Base-by-base conservation (phyloP, 2,329 filamentous ascomycete genomes). In the Aspergillus proliferans region DNA sequence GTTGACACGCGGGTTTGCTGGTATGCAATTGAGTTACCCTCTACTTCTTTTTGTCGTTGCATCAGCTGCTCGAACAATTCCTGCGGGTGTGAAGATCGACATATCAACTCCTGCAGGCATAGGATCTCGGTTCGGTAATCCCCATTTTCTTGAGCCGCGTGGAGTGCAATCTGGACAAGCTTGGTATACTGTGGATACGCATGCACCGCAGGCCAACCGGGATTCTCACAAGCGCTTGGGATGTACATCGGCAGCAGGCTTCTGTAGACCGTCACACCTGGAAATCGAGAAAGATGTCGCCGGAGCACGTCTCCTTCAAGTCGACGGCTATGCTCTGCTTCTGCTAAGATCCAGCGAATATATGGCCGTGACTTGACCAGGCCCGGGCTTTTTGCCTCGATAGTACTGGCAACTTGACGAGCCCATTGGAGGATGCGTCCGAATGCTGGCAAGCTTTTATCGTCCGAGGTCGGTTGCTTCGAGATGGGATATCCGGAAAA, bases 31-130 rank as follows among this genome's bases (percentile, higher is more conserved):
- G n/a, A 14, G 14, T 15, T 36, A 12, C 33, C 33, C 33, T 36
- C 33, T 1, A 15, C 14, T 10, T 6, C 12, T 30, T 22, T 24
- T 3, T 15, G 34, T 10, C 45, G 43, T 3, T 34, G 18, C 19
- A 42, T 28, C 43, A 49, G 28, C n/a, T 49, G 24, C 3, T 41
- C 6, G 19, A 49, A 46, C 14, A 42, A 46, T n/a, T 8, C 24
- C 18, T n/a, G 19, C 5, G 43, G 47, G 42, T 42, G 34, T 42
- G 40, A 21, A 18, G 42, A 43, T 21, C 48, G 48, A 46, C 43
- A 46, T 10, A 50, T 50, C n/a, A 46, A 30, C 48, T 46, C 44
- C 15, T 19, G 33, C 15, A 47, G 48, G 4, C 45, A 39, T 14
- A 33, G 26, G 1, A 30, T 12, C 12, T 47, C 22, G 9, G 38